Conservation (phyloP, 2,329 filamentous ascomycete species). For the Tympanopsis confertula region DNA sequence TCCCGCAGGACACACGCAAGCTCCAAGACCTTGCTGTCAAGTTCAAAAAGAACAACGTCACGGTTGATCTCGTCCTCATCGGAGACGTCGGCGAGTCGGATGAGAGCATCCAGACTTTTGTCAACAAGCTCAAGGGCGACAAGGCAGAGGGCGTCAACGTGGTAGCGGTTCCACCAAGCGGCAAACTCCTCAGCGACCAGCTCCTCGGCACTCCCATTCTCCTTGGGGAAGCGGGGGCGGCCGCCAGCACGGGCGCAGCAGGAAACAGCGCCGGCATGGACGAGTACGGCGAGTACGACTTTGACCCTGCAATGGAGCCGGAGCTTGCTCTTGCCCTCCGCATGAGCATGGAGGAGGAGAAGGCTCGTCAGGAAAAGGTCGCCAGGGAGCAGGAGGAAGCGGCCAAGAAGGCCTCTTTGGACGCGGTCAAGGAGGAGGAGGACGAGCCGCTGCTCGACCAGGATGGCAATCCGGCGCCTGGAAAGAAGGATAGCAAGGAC, state of each 20-base stretch:
- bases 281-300: conserved; percentile 69
- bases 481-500: conserved; percentile 35
- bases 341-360: conserved; percentile 98
- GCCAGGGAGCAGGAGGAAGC: conserved; percentile 64
- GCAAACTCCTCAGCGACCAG: conserved; percentile 84
- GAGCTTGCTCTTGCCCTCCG: conserved; percentile 87
- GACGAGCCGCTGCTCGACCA: conserved; percentile 57
- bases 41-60: conserved; percentile 96
- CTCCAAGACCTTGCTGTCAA: conserved; percentile 85
- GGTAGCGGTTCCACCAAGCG: conserved; percentile 78
- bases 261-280: conserved; percentile 45
- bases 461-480: conserved; percentile 15
- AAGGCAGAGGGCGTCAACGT: conserved; percentile 70
- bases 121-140: conserved; percentile 80
- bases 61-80: conserved; percentile 88
- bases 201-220: conserved; percentile 82
- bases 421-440: conserved; percentile 70
- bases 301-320: conserved; percentile 83
- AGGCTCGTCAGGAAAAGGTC: conserved; percentile 79
- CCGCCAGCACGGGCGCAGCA: conserved; percentile 33
- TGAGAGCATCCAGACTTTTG: conserved; percentile 88
- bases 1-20: conserved; percentile 79
- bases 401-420: conserved; percentile 64
- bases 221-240: conserved; percentile 61
- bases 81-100: conserved; percentile 85